Evolutionary conservation across 768 basidiomycete species (phyloP).

Genomic region (Ramaria sp.): DNA sequence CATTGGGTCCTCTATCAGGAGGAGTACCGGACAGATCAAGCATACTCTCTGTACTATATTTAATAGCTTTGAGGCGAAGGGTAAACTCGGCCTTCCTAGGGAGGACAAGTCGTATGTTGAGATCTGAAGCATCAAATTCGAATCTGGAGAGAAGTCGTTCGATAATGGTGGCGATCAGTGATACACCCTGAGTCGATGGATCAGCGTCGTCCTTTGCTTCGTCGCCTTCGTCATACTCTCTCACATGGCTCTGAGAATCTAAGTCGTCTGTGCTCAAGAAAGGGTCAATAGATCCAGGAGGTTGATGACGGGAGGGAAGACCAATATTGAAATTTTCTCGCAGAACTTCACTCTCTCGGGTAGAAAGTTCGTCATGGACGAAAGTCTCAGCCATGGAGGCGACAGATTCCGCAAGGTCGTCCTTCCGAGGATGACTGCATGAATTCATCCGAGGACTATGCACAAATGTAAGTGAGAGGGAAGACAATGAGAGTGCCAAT

Average conservation of each 20-base stretch:
- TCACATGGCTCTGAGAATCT: neutral
- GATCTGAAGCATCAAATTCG: conserved; percentile 62
- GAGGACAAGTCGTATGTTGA: conserved; percentile 58
- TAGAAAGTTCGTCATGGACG: conserved; percentile 69
- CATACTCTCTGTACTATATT: conserved; percentile 38
- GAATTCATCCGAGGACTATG: conserved; percentile 23
- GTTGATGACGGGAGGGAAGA: conserved; percentile 25
- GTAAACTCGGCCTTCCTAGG: conserved; percentile 53
- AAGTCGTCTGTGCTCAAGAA: conserved; percentile 32
- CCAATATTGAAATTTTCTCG: conserved; percentile 56
- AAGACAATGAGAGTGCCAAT: conserved; percentile 58
- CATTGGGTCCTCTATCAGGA: conserved; percentile 9
- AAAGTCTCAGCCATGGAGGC: conserved; percentile 79
- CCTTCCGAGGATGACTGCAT: neutral
- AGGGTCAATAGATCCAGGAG: conserved; percentile 64
- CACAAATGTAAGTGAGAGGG: conserved; percentile 54
- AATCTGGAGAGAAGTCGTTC: conserved; percentile 72
- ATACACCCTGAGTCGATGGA: conserved; percentile 51
- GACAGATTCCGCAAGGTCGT: conserved; percentile 67
- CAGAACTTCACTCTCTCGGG: conserved; percentile 59
- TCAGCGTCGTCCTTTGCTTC: conserved; percentile 33
- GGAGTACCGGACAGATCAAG: neutral
- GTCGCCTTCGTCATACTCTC: neutral
- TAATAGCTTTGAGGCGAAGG: conserved; percentile 43
- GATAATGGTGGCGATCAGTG: conserved; percentile 70